Evolutionary conservation across 306 rosid genomes (phyloP).

Genomic region (Mimosa bimucronata): DNA sequence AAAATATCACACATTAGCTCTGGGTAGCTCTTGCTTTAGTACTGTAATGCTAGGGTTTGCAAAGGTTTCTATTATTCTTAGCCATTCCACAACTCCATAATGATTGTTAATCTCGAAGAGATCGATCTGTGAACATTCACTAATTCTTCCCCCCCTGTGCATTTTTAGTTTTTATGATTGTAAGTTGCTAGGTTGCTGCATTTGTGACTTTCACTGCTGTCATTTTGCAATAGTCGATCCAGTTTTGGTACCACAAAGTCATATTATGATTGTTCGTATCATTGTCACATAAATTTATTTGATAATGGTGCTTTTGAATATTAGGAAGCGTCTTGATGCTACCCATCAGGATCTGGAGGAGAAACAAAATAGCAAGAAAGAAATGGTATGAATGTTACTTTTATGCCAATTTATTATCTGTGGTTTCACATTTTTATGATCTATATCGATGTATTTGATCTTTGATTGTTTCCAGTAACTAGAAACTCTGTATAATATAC

Average conservation of each 20-base stretch:
- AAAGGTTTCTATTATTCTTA: constrained; percentile 16
- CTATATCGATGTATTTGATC: background rate
- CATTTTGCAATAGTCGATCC: constrained; percentile 6
- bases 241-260: constrained; percentile 23
- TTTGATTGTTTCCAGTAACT: background rate
- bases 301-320: constrained; percentile 24
- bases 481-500: background rate
- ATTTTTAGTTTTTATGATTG: background rate
- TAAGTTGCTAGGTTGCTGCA: constrained; percentile 18
- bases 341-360: constrained; percentile 88
- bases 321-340: constrained; percentile 89
- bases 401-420: constrained; percentile 20
- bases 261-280: constrained; percentile 7
- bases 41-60: background rate
- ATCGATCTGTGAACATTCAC: too few relatives aligned
- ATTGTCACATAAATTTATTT: constrained; percentile 4
- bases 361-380: constrained; percentile 97
- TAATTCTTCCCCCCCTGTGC: too few relatives aligned
- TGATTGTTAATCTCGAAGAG: background rate
- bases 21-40: background rate
- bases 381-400: constrained; percentile 55
- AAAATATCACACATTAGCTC: background rate
- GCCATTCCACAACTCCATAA: background rate
- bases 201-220: constrained; percentile 10
- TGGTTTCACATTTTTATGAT: constrained; percentile 7